Percentiles rank a stretch among this genome's conserved stretches.
Conservation (phyloP, 805 yeast species). For the Suhomyces tanzawaensis region DNA sequence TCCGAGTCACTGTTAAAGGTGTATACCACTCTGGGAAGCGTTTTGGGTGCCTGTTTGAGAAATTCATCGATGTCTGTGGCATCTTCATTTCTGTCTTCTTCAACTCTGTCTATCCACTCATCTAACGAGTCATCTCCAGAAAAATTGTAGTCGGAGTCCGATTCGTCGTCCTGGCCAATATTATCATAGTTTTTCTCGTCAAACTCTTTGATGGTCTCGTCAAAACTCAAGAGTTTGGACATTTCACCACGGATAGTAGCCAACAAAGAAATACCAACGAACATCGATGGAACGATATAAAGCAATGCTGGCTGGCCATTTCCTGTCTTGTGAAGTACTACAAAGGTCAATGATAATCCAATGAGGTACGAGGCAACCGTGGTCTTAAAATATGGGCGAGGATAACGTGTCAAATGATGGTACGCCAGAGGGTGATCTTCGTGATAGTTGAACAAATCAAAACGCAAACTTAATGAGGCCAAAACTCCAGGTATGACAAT, state of each 20-base stretch:
- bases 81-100: conserved; percentile 11
- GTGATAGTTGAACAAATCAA: conserved; percentile 43
- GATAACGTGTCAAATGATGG: conserved; percentile 37
- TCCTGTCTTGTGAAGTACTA: conserved; percentile 34
- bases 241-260: conserved; percentile 46
- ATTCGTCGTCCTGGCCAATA: conserved; percentile 2
- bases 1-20: conserved; percentile 9
- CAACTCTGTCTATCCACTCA: conserved; percentile 20
- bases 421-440: conserved; percentile 20
- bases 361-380: conserved; percentile 20
- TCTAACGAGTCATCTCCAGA: conserved; percentile 17
- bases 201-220: conserved; percentile 24
- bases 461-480: conserved; percentile 52
- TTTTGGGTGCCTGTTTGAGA: neutral
- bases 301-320: conserved; percentile 68
- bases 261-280: conserved; percentile 27
- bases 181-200: conserved; percentile 11
- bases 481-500: conserved; percentile 59
- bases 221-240: conserved; percentile 30
- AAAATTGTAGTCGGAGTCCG: conserved; percentile 15
- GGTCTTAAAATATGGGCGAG: conserved; percentile 46
- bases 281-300: conserved; percentile 54
- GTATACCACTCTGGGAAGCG: conserved; percentile 1
- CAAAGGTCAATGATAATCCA: conserved; percentile 46
- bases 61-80: conserved; percentile 14